Evolutionary conservation across 2,329 filamentous ascomycete species (phyloP).

Genomic region (Nemania sp.): DNA sequence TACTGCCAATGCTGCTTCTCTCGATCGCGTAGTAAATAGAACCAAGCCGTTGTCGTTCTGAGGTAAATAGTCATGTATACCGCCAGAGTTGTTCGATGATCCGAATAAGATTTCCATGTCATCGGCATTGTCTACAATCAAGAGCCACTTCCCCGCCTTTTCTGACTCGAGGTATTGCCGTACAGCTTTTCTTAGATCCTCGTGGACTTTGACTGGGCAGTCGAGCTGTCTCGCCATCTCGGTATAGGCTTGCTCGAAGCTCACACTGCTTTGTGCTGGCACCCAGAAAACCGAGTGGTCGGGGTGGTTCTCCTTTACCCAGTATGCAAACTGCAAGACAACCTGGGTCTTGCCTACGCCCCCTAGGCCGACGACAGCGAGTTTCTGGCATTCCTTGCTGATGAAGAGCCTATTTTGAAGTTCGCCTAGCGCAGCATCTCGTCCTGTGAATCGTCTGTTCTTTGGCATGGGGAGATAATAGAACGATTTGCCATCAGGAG

Average conservation of each 20-base stretch:
- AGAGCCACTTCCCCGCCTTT: constrained; percentile 43
- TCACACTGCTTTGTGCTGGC: constrained; percentile 44
- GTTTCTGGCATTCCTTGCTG: neutral
- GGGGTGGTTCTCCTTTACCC: constrained; percentile 40
- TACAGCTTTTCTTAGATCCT: constrained; percentile 17
- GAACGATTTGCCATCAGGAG: neutral
- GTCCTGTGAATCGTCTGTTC: constrained; percentile 14
- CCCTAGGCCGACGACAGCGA: constrained; percentile 44
- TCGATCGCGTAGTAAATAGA: constrained; percentile 46
- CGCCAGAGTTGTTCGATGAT: constrained; percentile 5
- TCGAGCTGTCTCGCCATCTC: constrained; percentile 37
- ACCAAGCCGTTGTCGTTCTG: constrained; percentile 39
- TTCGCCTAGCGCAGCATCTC: neutral
- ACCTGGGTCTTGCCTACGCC: constrained; percentile 49
- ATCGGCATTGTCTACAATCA: constrained; percentile 51
- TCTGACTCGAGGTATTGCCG: constrained; percentile 37
- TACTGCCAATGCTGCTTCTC: constrained; percentile 38
- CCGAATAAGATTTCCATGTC: constrained; percentile 39
- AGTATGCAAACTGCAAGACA: constrained; percentile 47
- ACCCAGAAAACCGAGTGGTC: constrained; percentile 52
- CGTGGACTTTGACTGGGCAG: neutral
- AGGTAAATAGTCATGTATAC: constrained; percentile 42
- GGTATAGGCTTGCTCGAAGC: constrained; percentile 46
- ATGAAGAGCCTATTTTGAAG: constrained; percentile 13
- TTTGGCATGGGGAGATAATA: constrained; percentile 4